phyloP scores from a whole-genome alignment of 331 rosid genomes.

The Phaseolus coccineus region DNA sequence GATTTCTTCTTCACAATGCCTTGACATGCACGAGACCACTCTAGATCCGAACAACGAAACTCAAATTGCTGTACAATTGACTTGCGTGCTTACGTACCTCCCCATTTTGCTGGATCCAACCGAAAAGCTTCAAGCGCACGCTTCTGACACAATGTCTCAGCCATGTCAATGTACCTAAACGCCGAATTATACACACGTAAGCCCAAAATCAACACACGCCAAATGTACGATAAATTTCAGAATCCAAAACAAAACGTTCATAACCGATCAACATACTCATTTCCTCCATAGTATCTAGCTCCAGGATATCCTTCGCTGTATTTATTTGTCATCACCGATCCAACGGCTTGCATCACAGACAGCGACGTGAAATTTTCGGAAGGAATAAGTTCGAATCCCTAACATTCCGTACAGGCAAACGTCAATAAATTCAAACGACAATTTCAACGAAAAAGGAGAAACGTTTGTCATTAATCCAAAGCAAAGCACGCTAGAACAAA shows the following conservation, averaged over 20 bases:
- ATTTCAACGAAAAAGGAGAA: neutral
- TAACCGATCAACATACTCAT: conserved; percentile 65
- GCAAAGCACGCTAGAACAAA: conserved; percentile 16
- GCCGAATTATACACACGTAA: neutral
- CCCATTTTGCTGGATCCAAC: conserved; percentile 87
- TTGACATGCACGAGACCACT: neutral
- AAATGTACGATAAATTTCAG: neutral
- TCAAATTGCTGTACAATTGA: conserved; percentile 29
- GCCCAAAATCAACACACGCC: conserved; percentile 25
- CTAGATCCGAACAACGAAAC: conserved; percentile 24
- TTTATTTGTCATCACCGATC: conserved; percentile 92
- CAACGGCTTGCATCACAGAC: conserved; percentile 94
- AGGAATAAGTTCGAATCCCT: conserved; percentile 87
- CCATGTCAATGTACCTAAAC: conserved; percentile 81
- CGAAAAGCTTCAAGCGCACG: conserved; percentile 83
- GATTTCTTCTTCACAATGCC: conserved; percentile 19
- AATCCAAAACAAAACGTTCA: neutral
- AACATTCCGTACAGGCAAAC: neutral
- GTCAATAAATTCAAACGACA: neutral
- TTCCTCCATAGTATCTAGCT: conserved; percentile 95
- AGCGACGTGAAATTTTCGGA: conserved; percentile 84
- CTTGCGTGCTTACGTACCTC: conserved; percentile 58
- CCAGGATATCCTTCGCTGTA: conserved; percentile 94
- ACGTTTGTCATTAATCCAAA: neutral
- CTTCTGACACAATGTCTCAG: conserved; percentile 82